Percentiles rank a stretch among this genome's conserved stretches.
Conservation (phyloP, 2,329 filamentous ascomycete genomes). For the Trichoderma sp. region DNA sequence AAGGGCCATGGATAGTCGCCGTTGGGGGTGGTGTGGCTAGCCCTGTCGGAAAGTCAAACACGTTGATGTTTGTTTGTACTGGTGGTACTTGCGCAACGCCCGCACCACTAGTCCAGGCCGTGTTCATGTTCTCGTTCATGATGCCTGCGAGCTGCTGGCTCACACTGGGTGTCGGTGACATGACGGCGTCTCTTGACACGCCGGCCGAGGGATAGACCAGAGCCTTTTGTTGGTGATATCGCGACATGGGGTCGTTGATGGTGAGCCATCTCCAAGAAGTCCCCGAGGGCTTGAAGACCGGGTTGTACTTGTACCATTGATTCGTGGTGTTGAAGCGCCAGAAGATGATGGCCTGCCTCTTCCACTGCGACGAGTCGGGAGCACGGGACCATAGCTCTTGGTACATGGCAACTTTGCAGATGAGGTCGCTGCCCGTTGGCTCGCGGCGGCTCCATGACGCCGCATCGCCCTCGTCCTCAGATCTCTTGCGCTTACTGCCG, state of each 20-base stretch:
- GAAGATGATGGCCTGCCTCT: slow-evolving; percentile 58
- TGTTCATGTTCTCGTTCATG: slow-evolving; percentile 58
- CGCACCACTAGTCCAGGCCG: slow-evolving; percentile 44
- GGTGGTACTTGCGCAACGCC: slow-evolving; percentile 33
- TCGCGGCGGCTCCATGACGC: slow-evolving; percentile 41
- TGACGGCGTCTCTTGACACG: slow-evolving; percentile 44
- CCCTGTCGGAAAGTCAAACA: slow-evolving; percentile 53
- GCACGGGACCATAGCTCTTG: slow-evolving; percentile 62
- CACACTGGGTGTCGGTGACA: slow-evolving; percentile 52
- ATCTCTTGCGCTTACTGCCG: slow-evolving; percentile 41
- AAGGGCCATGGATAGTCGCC: slow-evolving; percentile 49
- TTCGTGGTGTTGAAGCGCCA: slow-evolving; percentile 60
- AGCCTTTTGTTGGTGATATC: slow-evolving; percentile 53
- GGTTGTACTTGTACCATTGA: slow-evolving; percentile 50
- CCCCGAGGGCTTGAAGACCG: slow-evolving; percentile 50
- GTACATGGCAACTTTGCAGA: slow-evolving; percentile 63
- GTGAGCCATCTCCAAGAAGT: slow-evolving; percentile 63
- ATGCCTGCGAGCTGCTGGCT: slow-evolving; percentile 52
- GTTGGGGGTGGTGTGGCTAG: slow-evolving; percentile 58
- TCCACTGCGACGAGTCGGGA: slow-evolving; percentile 49
- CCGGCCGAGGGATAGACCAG: slow-evolving; percentile 37
- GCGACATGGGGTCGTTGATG: slow-evolving; percentile 58
- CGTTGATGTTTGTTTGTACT: slow-evolving; percentile 36
- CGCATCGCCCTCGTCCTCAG: slow-evolving; percentile 42
- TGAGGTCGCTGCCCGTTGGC: slow-evolving; percentile 53